Conservation (phyloP, 805 yeast genomes). For the Starmerella cellae region DNA sequence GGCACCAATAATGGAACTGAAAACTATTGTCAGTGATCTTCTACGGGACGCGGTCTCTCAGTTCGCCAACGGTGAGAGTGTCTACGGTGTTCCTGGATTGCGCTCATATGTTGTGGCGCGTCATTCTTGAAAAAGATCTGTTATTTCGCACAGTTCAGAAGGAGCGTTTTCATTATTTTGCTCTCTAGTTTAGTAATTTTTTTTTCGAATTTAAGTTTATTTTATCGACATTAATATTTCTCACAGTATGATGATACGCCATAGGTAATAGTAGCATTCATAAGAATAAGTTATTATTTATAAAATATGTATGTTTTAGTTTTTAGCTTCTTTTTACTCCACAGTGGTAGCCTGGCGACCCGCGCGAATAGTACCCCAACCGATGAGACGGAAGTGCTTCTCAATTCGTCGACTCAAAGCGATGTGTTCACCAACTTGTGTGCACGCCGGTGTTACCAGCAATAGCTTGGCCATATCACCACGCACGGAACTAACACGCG, state of each 20-base stretch:
- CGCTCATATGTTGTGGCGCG: constrained; percentile 4
- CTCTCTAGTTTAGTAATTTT: no score
- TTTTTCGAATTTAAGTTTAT: no score
- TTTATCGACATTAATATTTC: no score
- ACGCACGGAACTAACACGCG: constrained; percentile 92
- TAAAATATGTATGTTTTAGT: background rate
- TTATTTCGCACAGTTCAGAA: no score
- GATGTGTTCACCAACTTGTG: constrained; percentile 94
- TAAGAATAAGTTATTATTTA: background rate
- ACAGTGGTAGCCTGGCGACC: constrained; percentile 16
- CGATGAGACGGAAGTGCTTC: constrained; percentile 99
- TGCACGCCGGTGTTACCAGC: constrained; percentile 96
- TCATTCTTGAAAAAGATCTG: background rate
- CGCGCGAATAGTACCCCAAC: constrained; percentile 97
- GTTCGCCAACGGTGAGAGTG: background rate
- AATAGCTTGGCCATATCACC: constrained; percentile 99
- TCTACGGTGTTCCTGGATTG: constrained; percentile 1
- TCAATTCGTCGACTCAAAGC: constrained; percentile 98
- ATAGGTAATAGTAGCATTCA: no score
- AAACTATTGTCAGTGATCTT: background rate
- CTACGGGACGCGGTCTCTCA: constrained; percentile 1
- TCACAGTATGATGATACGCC: no score
- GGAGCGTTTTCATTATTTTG: no score
- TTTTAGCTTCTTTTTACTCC: constrained; percentile 5
- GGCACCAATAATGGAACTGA: background rate